Conservation (phyloP, 164 flowering plant genomes). For the Piper longum region DNA sequence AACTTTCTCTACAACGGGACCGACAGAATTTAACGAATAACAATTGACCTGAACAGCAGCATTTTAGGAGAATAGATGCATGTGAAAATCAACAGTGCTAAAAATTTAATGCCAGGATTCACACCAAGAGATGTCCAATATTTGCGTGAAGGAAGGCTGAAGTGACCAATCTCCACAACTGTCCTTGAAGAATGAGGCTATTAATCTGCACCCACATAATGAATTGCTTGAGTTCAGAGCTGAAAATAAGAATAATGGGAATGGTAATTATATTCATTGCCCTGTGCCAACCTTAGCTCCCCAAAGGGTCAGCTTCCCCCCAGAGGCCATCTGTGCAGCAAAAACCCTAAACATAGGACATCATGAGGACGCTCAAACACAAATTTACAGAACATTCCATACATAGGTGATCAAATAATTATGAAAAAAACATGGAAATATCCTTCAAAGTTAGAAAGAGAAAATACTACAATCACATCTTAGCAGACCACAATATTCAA, state of each 20-base stretch:
- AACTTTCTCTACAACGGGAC: constrained; percentile 58
- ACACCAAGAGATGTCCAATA: constrained; percentile 70
- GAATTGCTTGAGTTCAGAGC: constrained; percentile 4
- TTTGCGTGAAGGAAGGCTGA: constrained; percentile 73
- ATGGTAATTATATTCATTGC: not conserved
- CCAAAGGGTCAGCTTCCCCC: constrained; percentile 56
- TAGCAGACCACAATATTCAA: not conserved
- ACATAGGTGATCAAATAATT: not conserved
- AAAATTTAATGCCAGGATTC: constrained; percentile 8
- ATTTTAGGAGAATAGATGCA: not conserved
- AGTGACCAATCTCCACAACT: constrained; percentile 79
- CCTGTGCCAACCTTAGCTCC: constrained; percentile 72
- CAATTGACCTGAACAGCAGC: constrained; percentile 55
- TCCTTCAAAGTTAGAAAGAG: not conserved
- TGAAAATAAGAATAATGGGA: constrained; percentile 3
- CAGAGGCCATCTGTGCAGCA: constrained; percentile 48
- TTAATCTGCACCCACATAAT: constrained; percentile 41
- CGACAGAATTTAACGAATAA: constrained; percentile 75
- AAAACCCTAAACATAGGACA: constrained; percentile 32
- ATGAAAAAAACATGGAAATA: not conserved
- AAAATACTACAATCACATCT: not conserved
- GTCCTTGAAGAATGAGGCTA: constrained; percentile 63
- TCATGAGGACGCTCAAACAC: not conserved
- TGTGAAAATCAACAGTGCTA: not conserved
- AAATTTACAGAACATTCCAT: not conserved